Evolutionary conservation across 805 yeast genomes (phyloP).

Genomic region (Lipomyces yamanashiensis): DNA sequence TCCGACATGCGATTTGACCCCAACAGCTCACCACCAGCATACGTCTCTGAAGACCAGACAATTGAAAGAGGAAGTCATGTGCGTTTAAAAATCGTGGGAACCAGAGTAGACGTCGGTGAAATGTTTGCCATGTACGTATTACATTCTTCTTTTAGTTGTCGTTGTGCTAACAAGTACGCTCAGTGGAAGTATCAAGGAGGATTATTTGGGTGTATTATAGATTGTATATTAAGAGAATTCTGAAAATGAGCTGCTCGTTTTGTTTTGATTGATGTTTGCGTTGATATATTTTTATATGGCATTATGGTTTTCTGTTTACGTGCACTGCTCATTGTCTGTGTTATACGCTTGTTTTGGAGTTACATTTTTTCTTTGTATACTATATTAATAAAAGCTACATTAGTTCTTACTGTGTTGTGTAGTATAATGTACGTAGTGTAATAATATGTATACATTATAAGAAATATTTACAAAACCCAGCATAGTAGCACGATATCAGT

Average conservation of each 20-base stretch:
- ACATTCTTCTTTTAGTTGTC: not conserved
- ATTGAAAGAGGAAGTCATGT: slow-evolving; percentile 93
- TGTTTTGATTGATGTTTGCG: slow-evolving; percentile 1
- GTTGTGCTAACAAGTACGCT: not conserved
- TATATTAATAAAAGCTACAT: not conserved
- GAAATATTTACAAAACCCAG: not conserved
- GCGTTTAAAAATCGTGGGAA: slow-evolving; percentile 94
- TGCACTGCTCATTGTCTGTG: slow-evolving; percentile 1
- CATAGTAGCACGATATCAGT: no score
- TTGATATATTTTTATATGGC: slow-evolving; percentile 5
- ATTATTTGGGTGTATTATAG: slow-evolving; percentile 84
- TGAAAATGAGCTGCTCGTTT: not conserved
- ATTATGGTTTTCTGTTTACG: not conserved
- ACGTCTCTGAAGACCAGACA: slow-evolving; percentile 84
- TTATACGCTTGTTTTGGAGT: not conserved
- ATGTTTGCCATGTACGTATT: slow-evolving; percentile 76
- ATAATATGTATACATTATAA: not conserved
- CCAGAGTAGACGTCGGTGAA: slow-evolving; percentile 95
- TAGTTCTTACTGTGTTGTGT: no score
- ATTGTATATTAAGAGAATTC: slow-evolving; percentile 9
- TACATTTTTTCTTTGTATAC: slow-evolving; percentile 7
- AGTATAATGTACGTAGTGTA: not conserved
- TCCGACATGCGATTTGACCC: slow-evolving; percentile 92
- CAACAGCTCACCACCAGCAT: slow-evolving; percentile 97
- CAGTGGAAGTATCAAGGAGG: slow-evolving; percentile 93